Evolutionary conservation across 2,329 filamentous ascomycete species (phyloP), one percentile per base, ranked within the genome.

Genomic region (Corniculantispora saksenae): DNA sequence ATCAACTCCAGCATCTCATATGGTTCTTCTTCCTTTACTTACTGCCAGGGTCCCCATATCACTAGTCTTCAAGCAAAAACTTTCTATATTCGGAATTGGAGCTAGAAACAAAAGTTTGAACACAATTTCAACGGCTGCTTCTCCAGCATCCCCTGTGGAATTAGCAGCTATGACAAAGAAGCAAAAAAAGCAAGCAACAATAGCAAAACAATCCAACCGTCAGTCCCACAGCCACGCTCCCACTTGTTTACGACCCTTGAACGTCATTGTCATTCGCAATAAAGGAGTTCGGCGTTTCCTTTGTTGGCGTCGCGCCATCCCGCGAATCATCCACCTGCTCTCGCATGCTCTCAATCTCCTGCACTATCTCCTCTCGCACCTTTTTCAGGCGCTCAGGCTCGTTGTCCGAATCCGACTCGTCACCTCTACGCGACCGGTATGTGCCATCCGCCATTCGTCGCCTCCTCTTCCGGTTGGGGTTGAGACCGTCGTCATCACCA

Each of bases 311-410:
- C 27, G 43, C 23, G 5, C 5, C 19, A 12, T 15, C 17, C 17
- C 43, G 10, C 23, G 21, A 43, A 19, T 19, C 38, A 19, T 43
- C 38, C 9, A 9, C 35, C 5, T 32, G 23, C 12, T 55, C 38
- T 9, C 25, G 48, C 23, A 58, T 53, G 35, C 61, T 57, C 13
- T 23, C 35, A 21, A 58, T 58, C 45, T 64, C 61, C 47, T 58
- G 50, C 60, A 23, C 23, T 21, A 63, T 35, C 25, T 58, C 61
- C 29, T 43, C 29, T 51, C 32, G 40, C 21, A 29, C 35, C 54
- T 48, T 47, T 32, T 21, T 27, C 21, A 58, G 32, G 23, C 45
- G 43, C 47, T 56, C 61, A 23, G 45, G 43, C 58, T 61, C 48
- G 9, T 58, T 32, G 23, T 58, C 45, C 29, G 47, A 57, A 25